These are phyloP conservation scores for Smithsoniella earleae DNA, from an alignment of 163 green algal species.

Conservation along the genomic window DNA sequence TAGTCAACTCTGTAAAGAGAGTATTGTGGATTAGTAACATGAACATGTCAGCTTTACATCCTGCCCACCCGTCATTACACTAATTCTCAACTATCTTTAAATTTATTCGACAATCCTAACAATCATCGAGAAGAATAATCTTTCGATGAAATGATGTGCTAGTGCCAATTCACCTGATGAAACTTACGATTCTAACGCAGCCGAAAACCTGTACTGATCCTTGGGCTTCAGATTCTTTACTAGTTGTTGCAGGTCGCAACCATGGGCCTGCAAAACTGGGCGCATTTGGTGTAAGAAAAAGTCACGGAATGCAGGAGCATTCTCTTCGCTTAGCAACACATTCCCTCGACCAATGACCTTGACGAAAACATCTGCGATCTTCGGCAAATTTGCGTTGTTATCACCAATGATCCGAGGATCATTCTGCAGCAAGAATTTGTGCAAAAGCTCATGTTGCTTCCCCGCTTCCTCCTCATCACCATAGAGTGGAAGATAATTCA, in stretches of 20 bases:
- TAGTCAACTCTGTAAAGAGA: background rate
- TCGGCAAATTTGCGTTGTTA: constrained; percentile 32
- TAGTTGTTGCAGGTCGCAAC: constrained; percentile 15
- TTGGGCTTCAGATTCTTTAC: background rate
- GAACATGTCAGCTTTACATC: background rate
- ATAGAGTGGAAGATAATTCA: constrained; percentile 41
- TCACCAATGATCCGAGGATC: constrained; percentile 30
- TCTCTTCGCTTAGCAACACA: background rate
- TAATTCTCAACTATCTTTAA: constrained; percentile 1
- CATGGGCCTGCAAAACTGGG: background rate
- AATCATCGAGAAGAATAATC: background rate
- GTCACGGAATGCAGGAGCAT: background rate
- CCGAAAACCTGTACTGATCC: background rate
- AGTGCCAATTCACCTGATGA: background rate
- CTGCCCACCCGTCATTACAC: no score
- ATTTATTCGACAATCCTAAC: no score
- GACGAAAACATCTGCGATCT: constrained; percentile 26
- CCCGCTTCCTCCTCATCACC: constrained; percentile 45
- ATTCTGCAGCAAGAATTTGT: constrained; percentile 20
- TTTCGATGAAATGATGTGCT: background rate
- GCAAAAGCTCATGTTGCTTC: constrained; percentile 32
- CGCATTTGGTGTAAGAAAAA: constrained; percentile 14
- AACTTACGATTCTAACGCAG: background rate
- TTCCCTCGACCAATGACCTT: constrained; percentile 16
- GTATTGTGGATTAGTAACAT: background rate